These are phyloP conservation scores for Microsporum audouinii DNA, from an alignment of 2,329 filamentous ascomycete species.

Conservation along the genomic window DNA sequence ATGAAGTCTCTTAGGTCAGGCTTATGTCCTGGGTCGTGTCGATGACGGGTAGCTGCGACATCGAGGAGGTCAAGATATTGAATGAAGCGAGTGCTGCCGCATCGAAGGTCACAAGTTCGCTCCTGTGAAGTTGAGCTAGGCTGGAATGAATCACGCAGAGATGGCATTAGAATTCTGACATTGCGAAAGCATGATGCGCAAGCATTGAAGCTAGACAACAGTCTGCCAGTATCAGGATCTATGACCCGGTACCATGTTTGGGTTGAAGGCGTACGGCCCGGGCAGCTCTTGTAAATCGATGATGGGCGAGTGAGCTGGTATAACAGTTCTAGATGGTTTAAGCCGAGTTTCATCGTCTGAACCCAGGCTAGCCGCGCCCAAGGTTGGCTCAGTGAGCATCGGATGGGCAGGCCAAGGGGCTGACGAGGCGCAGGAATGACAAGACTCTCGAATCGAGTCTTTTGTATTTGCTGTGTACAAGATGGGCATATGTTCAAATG, in stretches of 20 bases:
- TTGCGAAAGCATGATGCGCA: conserved; percentile 64
- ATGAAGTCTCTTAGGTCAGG: conserved; percentile 52
- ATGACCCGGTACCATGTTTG: conserved; percentile 66
- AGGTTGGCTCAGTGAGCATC: conserved; percentile 68
- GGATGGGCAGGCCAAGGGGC: conserved; percentile 46
- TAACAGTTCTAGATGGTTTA: conserved; percentile 56
- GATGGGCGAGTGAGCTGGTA: conserved; percentile 56
- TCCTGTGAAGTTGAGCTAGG: conserved; percentile 36
- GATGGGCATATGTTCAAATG: conserved; percentile 71
- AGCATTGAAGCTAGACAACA: conserved; percentile 60
- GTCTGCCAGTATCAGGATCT: conserved; percentile 53
- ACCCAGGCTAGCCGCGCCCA: conserved; percentile 83
- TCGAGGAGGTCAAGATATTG: conserved; percentile 48
- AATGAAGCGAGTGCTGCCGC: conserved; percentile 46
- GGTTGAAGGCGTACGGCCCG: conserved; percentile 43
- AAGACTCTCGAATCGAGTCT: conserved; percentile 54
- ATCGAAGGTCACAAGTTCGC: conserved; percentile 59
- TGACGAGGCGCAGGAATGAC: conserved; percentile 54
- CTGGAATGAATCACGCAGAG: conserved; percentile 54
- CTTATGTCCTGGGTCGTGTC: conserved; percentile 21
- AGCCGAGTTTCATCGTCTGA: conserved; percentile 59
- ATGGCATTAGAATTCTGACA: conserved; percentile 62
- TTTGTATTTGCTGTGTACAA: conserved; percentile 63
- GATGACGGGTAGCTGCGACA: conserved; percentile 36
- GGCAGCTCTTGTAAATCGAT: conserved; percentile 46